These are phyloP conservation scores for Cadophora sp. DNA, from an alignment of 2,329 filamentous ascomycete genomes.

Conservation along the genomic window DNA sequence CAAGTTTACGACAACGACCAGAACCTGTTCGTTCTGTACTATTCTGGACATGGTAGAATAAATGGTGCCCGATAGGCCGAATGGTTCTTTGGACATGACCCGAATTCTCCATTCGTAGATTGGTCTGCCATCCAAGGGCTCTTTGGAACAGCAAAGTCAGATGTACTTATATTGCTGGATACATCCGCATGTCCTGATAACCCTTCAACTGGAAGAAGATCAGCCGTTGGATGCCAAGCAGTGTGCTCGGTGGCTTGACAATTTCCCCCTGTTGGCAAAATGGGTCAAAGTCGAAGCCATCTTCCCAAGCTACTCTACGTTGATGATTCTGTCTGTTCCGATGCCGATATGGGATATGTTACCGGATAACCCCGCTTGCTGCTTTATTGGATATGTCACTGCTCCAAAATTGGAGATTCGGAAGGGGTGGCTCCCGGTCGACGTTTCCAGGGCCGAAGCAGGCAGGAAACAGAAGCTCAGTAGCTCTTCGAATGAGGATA, in stretches of 20 bases:
- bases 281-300: constrained; percentile 14
- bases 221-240: background rate
- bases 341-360: constrained; percentile 15
- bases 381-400: constrained; percentile 35
- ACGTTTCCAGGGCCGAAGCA: background rate
- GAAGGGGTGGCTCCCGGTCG: background rate
- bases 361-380: constrained; percentile 16
- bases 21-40: background rate
- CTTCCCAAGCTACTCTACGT: constrained; percentile 14
- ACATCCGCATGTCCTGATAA: constrained; percentile 12
- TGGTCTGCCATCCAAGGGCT: constrained; percentile 9
- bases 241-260: constrained; percentile 9
- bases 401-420: background rate
- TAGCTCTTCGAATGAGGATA: background rate
- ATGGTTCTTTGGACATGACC: background rate
- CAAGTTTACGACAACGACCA: background rate
- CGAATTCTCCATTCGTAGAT: constrained; percentile 5
- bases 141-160: constrained; percentile 2
- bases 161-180: constrained; percentile 9
- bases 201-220: constrained; percentile 11
- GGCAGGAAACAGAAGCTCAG: no score
- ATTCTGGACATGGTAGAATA: constrained; percentile 2
- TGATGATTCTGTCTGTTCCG: constrained; percentile 13
- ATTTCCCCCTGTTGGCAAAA: constrained; percentile 10
- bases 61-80: background rate